Conservation (phyloP, 1,284 basidiomycete species). For the Limonomyces culmigenus region DNA sequence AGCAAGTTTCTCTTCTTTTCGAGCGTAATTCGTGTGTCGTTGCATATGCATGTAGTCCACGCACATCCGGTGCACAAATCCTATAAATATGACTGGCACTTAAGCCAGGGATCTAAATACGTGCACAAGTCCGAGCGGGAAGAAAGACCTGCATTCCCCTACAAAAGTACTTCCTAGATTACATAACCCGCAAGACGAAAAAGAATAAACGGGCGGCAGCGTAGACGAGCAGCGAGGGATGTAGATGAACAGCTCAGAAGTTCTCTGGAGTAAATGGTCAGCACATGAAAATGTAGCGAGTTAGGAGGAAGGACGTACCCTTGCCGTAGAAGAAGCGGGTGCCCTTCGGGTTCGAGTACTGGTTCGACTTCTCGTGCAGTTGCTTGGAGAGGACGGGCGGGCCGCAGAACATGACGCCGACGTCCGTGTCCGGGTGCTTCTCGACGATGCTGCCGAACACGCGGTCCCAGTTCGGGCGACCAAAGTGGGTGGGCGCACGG, state of each 20-base stretch:
- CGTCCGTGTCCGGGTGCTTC: slow-evolving; percentile 72
- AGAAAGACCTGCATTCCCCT: too few relatives aligned
- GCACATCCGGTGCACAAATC: too few relatives aligned
- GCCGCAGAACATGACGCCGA: slow-evolving; percentile 78
- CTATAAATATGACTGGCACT: too few relatives aligned
- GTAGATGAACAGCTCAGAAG: neutral
- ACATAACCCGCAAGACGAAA: too few relatives aligned
- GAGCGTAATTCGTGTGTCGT: too few relatives aligned
- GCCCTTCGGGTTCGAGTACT: slow-evolving; percentile 66
- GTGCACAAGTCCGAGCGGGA: too few relatives aligned
- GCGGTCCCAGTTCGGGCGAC: slow-evolving; percentile 82
- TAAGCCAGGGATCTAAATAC: too few relatives aligned
- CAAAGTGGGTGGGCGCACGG: slow-evolving; percentile 83
- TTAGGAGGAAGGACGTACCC: slow-evolving; percentile 20
- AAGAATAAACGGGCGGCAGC: too few relatives aligned
- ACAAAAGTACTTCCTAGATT: too few relatives aligned
- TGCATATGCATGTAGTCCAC: too few relatives aligned
- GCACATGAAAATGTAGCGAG: neutral
- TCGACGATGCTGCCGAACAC: slow-evolving; percentile 62
- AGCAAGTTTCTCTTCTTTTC: too few relatives aligned
- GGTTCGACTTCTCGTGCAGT: slow-evolving; percentile 67
- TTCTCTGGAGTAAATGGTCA: neutral
- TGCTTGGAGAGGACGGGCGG: slow-evolving; percentile 51
- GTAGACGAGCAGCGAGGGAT: too few relatives aligned
- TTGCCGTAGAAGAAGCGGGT: slow-evolving; percentile 84